phyloP scores from a whole-genome alignment of 176 grass and related monocot genomes.

The Leersia perrieri region DNA sequence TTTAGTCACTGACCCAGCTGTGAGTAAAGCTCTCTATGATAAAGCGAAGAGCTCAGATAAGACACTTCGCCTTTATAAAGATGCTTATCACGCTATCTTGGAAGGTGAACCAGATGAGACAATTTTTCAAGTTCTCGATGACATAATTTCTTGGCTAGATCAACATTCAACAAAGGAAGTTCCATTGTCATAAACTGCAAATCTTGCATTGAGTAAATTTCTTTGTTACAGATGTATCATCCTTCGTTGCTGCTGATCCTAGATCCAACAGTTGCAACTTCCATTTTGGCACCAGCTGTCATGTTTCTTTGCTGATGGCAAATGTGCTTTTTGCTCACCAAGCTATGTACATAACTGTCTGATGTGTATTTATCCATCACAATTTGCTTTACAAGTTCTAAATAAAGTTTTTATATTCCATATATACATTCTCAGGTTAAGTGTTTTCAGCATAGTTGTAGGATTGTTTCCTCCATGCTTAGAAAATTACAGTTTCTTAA shows the following conservation, averaged over 20 bases:
- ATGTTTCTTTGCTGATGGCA: neutral
- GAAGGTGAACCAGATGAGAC: conserved; percentile 88
- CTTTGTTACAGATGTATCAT: neutral
- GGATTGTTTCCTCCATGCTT: no score
- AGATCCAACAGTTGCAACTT: neutral
- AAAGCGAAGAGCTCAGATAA: conserved; percentile 85
- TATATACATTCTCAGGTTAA: neutral
- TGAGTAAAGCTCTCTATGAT: conserved; percentile 92
- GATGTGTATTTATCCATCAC: neutral
- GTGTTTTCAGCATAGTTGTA: no score
- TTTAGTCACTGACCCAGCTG: conserved; percentile 73
- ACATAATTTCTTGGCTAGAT: conserved; percentile 90
- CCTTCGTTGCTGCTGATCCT: neutral
- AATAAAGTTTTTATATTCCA: neutral
- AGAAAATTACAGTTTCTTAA: no score
- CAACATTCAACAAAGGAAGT: conserved; percentile 44
- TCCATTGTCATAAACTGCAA: conserved; percentile 24
- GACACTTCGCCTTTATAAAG: conserved; percentile 73
- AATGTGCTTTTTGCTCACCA: neutral
- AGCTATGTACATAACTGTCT: neutral
- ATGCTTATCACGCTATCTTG: conserved; percentile 66
- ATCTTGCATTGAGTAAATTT: neutral
- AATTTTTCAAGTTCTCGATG: conserved; percentile 75
- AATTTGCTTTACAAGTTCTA: neutral
- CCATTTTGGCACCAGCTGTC: neutral